These are phyloP conservation scores for Athelia psychrophila DNA, from an alignment of 1,284 basidiomycete species.

Conservation along the genomic window DNA sequence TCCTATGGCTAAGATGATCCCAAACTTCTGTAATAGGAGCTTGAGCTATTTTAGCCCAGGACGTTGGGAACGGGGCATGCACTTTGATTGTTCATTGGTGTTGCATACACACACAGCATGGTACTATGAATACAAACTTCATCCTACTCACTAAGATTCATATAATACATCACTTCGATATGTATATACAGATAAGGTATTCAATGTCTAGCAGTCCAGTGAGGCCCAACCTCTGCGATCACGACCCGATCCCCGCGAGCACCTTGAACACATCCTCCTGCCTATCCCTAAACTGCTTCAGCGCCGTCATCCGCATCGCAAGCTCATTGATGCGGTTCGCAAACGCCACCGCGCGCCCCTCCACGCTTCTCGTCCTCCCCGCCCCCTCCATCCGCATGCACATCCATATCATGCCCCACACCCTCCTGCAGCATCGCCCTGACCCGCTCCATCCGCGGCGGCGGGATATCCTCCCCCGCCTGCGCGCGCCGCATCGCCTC, in stretches of 20 bases:
- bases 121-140: too few relatives aligned
- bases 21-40: too few relatives aligned
- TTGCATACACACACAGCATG: too few relatives aligned
- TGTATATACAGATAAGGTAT: too few relatives aligned
- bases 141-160: too few relatives aligned
- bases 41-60: too few relatives aligned
- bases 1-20: too few relatives aligned
- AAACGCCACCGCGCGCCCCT: slow-evolving; percentile 63
- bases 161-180: too few relatives aligned
- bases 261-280: slow-evolving; percentile 73
- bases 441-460: slow-evolving; percentile 62
- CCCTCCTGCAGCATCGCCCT: slow-evolving; percentile 56
- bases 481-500: slow-evolving; percentile 47
- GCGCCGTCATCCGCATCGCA: slow-evolving; percentile 62
- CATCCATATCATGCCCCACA: slow-evolving; percentile 42
- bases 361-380: slow-evolving; percentile 44
- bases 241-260: slow-evolving; percentile 38
- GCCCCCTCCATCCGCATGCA: slow-evolving; percentile 24
- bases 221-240: neutral
- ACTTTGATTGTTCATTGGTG: too few relatives aligned
- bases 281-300: slow-evolving; percentile 68
- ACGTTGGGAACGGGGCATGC: too few relatives aligned
- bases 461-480: slow-evolving; percentile 38
- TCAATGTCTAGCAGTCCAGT: too few relatives aligned
- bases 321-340: slow-evolving; percentile 73